Evolutionary conservation across 306 rosid species (phyloP).

Genomic region (Inga oerstediana): DNA sequence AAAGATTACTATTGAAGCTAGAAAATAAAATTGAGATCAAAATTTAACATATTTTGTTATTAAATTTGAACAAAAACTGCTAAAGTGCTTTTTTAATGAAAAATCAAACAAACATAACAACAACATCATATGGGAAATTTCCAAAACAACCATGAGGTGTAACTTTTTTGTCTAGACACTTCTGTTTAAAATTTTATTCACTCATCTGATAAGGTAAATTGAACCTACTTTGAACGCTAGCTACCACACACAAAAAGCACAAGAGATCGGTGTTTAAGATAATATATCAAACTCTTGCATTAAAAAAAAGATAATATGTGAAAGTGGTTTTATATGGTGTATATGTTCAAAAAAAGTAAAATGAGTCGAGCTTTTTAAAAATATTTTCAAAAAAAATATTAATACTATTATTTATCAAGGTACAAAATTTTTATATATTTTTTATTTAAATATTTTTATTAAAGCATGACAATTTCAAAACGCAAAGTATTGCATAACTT

Average conservation of each 20-base stretch:
- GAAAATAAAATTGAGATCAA: no score
- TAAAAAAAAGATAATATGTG: no score
- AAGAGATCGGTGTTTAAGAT: no score
- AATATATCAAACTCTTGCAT: no score
- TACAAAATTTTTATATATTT: no score
- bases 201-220: background rate
- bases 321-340: background rate
- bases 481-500: background rate
- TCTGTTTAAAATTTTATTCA: background rate
- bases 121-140: background rate
- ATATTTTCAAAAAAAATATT: no score
- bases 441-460: no score
- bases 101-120: background rate
- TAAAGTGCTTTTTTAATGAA: no score
- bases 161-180: background rate
- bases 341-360: background rate
- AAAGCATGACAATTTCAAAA: no score
- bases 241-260: no score
- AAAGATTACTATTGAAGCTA: no score
- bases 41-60: background rate
- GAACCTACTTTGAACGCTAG: background rate
- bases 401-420: no score
- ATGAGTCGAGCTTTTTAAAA: background rate
- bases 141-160: background rate
- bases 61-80: background rate